These are phyloP conservation scores for Cynara cardunculus DNA, from an alignment of 129 eudicot species.

Conservation along the genomic window DNA sequence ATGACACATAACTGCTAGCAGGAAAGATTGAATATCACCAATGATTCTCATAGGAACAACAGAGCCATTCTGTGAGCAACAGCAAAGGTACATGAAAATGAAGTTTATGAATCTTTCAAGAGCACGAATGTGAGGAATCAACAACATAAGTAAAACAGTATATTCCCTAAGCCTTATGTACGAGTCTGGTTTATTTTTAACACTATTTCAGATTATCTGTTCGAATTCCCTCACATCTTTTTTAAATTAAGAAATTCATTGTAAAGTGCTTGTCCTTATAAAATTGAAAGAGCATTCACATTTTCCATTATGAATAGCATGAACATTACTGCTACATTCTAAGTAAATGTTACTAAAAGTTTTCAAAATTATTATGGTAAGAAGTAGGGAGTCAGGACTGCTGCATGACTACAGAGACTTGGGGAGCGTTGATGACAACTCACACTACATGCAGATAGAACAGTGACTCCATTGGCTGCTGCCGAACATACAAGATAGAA, in stretches of 20 bases:
- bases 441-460: not conserved
- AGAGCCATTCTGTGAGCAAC: slow-evolving; percentile 48
- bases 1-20: slow-evolving; percentile 65
- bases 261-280: not conserved
- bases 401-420: not conserved
- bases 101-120: not conserved
- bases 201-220: not conserved
- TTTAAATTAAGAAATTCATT: not conserved
- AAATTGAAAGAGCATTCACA: not conserved
- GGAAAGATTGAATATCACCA: slow-evolving; percentile 70
- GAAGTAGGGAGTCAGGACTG: not conserved
- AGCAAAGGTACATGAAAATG: slow-evolving; percentile 19
- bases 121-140: not conserved
- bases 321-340: not conserved
- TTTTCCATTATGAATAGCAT: not conserved
- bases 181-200: not conserved
- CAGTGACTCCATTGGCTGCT: not conserved
- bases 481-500: not conserved
- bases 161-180: not conserved
- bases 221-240: slow-evolving; percentile 12
- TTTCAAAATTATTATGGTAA: not conserved
- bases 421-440: not conserved
- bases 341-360: not conserved
- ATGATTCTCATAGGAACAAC: slow-evolving; percentile 40
- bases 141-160: not conserved